Percentiles rank a stretch among this genome's conserved stretches.
These are phyloP conservation scores for Blepharisma undulans DNA, from an alignment of 169 alveolate species.

Conservation along the genomic window DNA sequence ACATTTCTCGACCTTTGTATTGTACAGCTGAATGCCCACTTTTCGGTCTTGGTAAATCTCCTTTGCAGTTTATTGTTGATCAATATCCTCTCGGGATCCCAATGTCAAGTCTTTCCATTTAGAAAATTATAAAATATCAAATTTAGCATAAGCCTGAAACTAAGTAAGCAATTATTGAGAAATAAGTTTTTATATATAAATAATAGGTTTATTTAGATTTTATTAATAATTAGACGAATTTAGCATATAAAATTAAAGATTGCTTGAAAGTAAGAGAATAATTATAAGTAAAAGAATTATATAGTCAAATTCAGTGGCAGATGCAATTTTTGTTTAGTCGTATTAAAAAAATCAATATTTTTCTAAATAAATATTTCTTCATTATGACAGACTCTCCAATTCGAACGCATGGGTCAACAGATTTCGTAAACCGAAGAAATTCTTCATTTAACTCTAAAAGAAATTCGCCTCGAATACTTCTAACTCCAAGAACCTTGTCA, in stretches of 20 bases:
- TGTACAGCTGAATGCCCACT: slow-evolving; percentile 29
- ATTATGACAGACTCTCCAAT: not conserved
- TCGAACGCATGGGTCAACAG: not conserved
- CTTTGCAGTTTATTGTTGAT: not conserved
- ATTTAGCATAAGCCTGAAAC: too few relatives aligned
- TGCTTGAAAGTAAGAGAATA: too few relatives aligned
- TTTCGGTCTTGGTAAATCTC: not conserved
- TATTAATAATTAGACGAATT: too few relatives aligned
- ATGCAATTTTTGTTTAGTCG: too few relatives aligned
- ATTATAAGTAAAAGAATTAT: too few relatives aligned
- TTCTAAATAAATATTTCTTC: not conserved
- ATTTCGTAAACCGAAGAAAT: not conserved
- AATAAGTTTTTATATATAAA: too few relatives aligned
- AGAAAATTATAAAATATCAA: not conserved
- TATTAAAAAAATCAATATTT: too few relatives aligned
- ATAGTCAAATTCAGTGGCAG: too few relatives aligned
- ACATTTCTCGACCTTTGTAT: not conserved
- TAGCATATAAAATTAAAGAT: too few relatives aligned
- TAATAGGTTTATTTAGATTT: too few relatives aligned
- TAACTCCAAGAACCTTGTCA: not conserved
- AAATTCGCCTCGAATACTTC: not conserved
- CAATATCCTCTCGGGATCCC: slow-evolving; percentile 16
- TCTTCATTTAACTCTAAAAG: not conserved
- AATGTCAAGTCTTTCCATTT: not conserved
- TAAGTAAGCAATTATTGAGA: too few relatives aligned